These are phyloP conservation scores for Xanthoconium stramineum DNA, from an alignment of 768 basidiomycete species.

Conservation along the genomic window DNA sequence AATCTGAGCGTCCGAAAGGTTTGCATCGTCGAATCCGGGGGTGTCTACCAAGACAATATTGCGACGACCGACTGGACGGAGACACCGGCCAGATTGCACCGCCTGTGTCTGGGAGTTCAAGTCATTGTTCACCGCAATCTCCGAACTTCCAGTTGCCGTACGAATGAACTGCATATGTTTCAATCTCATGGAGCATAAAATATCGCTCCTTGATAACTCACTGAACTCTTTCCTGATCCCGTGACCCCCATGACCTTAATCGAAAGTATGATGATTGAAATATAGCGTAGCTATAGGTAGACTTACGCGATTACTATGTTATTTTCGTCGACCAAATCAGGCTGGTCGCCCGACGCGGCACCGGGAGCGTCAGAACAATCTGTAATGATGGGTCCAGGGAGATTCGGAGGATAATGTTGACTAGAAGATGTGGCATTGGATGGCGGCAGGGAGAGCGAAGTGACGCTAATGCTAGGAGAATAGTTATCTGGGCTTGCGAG, in stretches of 20 bases:
- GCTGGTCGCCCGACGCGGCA: neutral
- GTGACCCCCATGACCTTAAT: neutral
- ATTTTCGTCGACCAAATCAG: neutral
- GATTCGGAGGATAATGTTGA: too few relatives aligned
- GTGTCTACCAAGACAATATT: slow-evolving; percentile 1
- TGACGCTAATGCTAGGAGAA: too few relatives aligned
- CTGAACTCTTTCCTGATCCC: neutral
- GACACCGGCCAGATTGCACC: slow-evolving; percentile 3
- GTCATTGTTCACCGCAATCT: neutral
- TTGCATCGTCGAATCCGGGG: too few relatives aligned
- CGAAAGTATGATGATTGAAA: neutral
- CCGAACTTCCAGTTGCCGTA: too few relatives aligned
- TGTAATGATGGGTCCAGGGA: too few relatives aligned
- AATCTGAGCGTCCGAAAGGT: neutral
- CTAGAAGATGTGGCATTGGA: too few relatives aligned
- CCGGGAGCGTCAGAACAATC: neutral
- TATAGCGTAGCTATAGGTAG: neutral
- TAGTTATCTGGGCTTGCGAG: too few relatives aligned
- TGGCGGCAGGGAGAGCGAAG: too few relatives aligned
- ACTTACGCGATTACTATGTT: neutral
- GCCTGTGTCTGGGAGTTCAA: slow-evolving; percentile 7
- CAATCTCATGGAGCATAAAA: too few relatives aligned
- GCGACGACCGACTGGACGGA: slow-evolving; percentile 10
- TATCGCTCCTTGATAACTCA: slow-evolving; percentile 1
- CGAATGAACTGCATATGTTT: too few relatives aligned